A percentile compares a stretch with the other conserved stretches of the same genome.
Evolutionary conservation across 2,329 filamentous ascomycete genomes (phyloP).

Genomic region (Phialocephala sp.): DNA sequence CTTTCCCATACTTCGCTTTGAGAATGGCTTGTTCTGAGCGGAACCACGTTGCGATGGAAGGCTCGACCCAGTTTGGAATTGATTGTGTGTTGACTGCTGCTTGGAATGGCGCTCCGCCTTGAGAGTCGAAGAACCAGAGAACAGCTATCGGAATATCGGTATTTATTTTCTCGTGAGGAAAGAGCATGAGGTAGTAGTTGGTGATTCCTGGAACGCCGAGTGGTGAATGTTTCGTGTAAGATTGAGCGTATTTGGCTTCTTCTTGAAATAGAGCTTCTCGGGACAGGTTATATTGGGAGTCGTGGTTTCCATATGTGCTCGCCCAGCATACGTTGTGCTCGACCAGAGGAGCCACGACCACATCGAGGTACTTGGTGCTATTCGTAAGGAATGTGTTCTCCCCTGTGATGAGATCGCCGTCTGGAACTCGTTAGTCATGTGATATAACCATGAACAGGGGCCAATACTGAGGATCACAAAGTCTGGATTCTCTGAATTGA

Average conservation of each 20-base stretch:
- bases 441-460: neutral
- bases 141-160: slow-evolving; percentile 50
- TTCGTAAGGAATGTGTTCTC: slow-evolving; percentile 64
- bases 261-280: slow-evolving; percentile 48
- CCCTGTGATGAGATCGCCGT: slow-evolving; percentile 74
- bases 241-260: slow-evolving; percentile 46
- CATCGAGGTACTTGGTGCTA: slow-evolving; percentile 61
- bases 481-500: slow-evolving; percentile 61
- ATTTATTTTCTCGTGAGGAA: slow-evolving; percentile 43
- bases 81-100: slow-evolving; percentile 36
- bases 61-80: slow-evolving; percentile 51
- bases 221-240: slow-evolving; percentile 52
- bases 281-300: slow-evolving; percentile 63
- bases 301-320: slow-evolving; percentile 75
- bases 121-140: slow-evolving; percentile 76
- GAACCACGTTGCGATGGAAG: slow-evolving; percentile 54
- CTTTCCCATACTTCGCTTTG: slow-evolving; percentile 39
- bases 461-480: slow-evolving; percentile 64
- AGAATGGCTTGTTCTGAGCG: slow-evolving; percentile 41
- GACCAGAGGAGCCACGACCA: slow-evolving; percentile 63
- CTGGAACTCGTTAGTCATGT: slow-evolving; percentile 18
- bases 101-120: slow-evolving; percentile 60
- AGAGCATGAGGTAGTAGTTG: slow-evolving; percentile 61
- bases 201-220: slow-evolving; percentile 49
- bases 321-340: slow-evolving; percentile 63